Conservation (phyloP, 805 yeast species). For the Suhomyces canberraensis region DNA sequence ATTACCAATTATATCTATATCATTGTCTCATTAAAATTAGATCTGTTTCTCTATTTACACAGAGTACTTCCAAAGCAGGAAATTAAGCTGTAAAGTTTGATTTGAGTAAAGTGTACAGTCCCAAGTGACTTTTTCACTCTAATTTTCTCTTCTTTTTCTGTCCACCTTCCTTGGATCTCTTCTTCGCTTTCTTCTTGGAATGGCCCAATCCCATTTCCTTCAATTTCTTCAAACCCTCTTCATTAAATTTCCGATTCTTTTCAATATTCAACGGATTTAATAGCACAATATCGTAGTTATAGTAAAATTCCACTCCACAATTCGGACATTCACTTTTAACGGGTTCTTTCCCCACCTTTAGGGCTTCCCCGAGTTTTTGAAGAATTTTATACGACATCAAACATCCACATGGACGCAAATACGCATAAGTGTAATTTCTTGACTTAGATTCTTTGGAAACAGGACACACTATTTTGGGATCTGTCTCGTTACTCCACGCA, state of each 20-base stretch:
- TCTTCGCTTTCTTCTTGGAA: conserved; percentile 18
- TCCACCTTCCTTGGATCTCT: conserved; percentile 1
- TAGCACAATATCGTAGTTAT: conserved; percentile 29
- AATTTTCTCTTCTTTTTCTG: neutral
- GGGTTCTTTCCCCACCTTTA: conserved; percentile 5
- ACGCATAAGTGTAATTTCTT: conserved; percentile 19
- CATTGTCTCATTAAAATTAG: too few species aligned
- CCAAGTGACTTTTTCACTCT: too few species aligned
- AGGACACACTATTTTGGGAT: conserved; percentile 29
- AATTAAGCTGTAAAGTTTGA: too few species aligned
- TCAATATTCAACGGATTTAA: conserved; percentile 22
- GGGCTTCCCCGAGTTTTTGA: conserved; percentile 13
- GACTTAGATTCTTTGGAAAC: conserved; percentile 20
- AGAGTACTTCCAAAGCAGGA: too few species aligned
- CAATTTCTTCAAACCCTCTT: neutral
- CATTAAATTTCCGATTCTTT: conserved; percentile 6
- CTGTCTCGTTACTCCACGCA: conserved; percentile 14
- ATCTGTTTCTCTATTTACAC: too few species aligned
- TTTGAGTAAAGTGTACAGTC: too few species aligned
- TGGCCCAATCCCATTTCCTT: conserved; percentile 18
- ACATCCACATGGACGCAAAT: conserved; percentile 40
- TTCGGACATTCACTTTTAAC: conserved; percentile 27
- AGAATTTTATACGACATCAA: conserved; percentile 26
- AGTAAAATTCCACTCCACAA: conserved; percentile 23
- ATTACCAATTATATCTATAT: too few species aligned